Conservation (phyloP, 768 basidiomycete species). For the Boletellus sp. region DNA sequence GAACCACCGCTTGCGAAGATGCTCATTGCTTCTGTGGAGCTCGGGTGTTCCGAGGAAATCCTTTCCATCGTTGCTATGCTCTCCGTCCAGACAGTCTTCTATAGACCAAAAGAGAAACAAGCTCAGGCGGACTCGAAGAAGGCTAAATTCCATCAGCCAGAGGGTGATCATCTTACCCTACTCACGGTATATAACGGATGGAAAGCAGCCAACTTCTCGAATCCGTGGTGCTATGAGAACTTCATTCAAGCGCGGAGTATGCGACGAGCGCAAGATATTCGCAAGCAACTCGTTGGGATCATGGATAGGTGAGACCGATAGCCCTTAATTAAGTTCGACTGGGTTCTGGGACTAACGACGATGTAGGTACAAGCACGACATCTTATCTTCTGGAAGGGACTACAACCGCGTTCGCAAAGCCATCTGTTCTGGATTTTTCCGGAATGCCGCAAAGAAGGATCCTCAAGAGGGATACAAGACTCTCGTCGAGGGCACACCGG, state of each 20-base stretch:
- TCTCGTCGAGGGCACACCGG: slow-evolving; percentile 94
- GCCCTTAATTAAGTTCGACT: not conserved
- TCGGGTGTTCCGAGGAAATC: slow-evolving; percentile 98
- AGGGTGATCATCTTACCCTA: slow-evolving; percentile 92
- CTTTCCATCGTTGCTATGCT: slow-evolving; percentile 97
- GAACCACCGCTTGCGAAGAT: slow-evolving; percentile 95
- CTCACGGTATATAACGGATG: slow-evolving; percentile 97
- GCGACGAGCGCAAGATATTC: slow-evolving; percentile 94
- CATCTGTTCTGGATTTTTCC: slow-evolving; percentile 97
- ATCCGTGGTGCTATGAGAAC: slow-evolving; percentile 99
- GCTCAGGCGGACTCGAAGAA: slow-evolving; percentile 99
- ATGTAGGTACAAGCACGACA: slow-evolving; percentile 91
- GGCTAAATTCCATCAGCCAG: slow-evolving; percentile 98
- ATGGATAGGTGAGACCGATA: slow-evolving; percentile 80
- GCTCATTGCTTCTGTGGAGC: slow-evolving; percentile 95
- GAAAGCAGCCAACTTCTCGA: slow-evolving; percentile 94
- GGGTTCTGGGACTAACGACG: slow-evolving; percentile 3
- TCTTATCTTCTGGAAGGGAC: slow-evolving; percentile 87
- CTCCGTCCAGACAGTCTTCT: slow-evolving; percentile 94
- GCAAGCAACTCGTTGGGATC: slow-evolving; percentile 96
- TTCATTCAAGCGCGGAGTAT: slow-evolving; percentile 98
- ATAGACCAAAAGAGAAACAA: slow-evolving; percentile 99
- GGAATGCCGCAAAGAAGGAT: slow-evolving; percentile 98
- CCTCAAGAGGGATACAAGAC: slow-evolving; percentile 99
- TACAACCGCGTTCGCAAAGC: slow-evolving; percentile 92